Evolutionary conservation across 495 filamentous ascomycete species (phyloP).

Genomic region (Friedmanniomyces simplex): DNA sequence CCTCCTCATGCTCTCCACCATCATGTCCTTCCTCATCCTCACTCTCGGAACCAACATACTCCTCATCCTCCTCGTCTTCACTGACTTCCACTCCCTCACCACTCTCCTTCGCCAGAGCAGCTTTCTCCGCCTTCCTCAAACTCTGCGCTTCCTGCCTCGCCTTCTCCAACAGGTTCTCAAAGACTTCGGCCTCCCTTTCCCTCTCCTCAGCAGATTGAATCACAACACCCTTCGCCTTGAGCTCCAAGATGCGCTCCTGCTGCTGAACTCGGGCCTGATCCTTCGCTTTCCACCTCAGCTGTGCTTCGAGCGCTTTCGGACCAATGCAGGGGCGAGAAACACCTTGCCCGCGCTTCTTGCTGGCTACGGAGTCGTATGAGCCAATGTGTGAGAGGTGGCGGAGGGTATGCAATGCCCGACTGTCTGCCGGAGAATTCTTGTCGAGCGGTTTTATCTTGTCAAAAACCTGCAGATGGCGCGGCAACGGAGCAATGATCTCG

Average conservation of each 20-base stretch:
- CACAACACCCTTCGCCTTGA: conserved; percentile 66
- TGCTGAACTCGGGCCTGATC: conserved; percentile 71
- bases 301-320: conserved; percentile 55
- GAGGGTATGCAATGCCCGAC: conserved; percentile 47
- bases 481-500: conserved; percentile 18
- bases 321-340: conserved; percentile 44
- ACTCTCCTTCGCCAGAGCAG: conserved; percentile 48
- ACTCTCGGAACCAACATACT: conserved; percentile 45
- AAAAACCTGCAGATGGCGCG: conserved; percentile 49
- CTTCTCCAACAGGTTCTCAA: conserved; percentile 79
- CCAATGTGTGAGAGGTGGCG: conserved; percentile 62
- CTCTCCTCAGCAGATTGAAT: conserved; percentile 82
- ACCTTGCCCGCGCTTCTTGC: neutral
- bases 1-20: conserved; percentile 30
- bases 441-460: conserved; percentile 41
- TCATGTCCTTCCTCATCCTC: conserved; percentile 38
- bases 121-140: conserved; percentile 66
- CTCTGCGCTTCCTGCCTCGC: conserved; percentile 71
- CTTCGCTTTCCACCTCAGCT: conserved; percentile 57
- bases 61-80: conserved; percentile 53
- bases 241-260: conserved; percentile 64
- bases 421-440: neutral
- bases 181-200: conserved; percentile 62
- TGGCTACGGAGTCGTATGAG: neutral
- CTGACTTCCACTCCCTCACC: conserved; percentile 42